Evolutionary conservation across 73 alveolate genomes (phyloP).

Genomic region (Paramecium sonneborni): DNA sequence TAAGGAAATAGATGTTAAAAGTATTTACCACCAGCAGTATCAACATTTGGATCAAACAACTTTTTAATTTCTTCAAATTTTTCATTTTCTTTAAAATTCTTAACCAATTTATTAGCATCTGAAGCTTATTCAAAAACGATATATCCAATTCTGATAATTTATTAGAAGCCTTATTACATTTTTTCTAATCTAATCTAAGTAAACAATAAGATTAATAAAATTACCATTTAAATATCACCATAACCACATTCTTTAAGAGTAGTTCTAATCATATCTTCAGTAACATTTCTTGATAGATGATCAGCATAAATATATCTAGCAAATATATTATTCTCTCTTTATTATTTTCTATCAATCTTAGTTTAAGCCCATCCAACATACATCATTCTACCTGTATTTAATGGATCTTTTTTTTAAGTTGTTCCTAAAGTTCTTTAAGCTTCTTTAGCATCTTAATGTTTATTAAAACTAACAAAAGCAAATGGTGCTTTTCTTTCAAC

Average conservation of each 20-base stretch:
- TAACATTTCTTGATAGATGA: conserved; percentile 34
- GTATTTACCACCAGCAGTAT: not conserved
- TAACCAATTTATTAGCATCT: conserved; percentile 35
- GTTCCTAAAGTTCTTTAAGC: not conserved
- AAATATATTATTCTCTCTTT: conserved; percentile 8
- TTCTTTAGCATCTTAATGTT: conserved; percentile 9
- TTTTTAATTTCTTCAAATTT: conserved; percentile 13
- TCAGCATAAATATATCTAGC: conserved; percentile 46
- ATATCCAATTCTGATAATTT: conserved; percentile 47
- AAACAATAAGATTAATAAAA: not conserved
- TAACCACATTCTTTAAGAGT: conserved; percentile 41
- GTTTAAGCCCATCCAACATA: conserved; percentile 56
- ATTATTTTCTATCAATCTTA: conserved; percentile 20
- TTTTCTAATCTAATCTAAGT: conserved; percentile 29
- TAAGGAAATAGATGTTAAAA: conserved; percentile 30
- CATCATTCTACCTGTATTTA: conserved; percentile 20
- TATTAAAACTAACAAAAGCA: conserved; percentile 39
- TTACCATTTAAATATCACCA: conserved; percentile 37
- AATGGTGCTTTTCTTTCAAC: conserved; percentile 56
- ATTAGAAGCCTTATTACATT: conserved; percentile 23
- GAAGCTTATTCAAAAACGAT: conserved; percentile 18
- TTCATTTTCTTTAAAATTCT: conserved; percentile 23
- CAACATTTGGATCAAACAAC: not conserved
- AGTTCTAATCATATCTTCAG: conserved; percentile 36
- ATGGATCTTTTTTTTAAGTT: not conserved